Percentiles rank a stretch among this genome's conserved stretches.
phyloP scores from a whole-genome alignment of 371 early-diverging fungal genomes.

The Mucor velutinosus region DNA sequence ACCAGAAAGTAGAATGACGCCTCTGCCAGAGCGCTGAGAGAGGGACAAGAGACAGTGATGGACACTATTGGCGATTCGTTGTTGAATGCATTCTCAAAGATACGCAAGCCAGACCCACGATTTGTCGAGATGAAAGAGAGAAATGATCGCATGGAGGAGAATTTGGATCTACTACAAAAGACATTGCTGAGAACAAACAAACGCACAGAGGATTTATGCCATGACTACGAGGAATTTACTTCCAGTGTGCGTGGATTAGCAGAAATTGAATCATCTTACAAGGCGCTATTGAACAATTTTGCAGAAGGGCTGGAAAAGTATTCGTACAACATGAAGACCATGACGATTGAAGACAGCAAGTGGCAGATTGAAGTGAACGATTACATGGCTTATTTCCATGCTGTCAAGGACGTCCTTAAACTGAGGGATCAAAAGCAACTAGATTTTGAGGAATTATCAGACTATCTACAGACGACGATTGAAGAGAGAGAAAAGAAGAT shows the following conservation, averaged over 20 bases:
- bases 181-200: constrained; percentile 76
- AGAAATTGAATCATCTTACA: constrained; percentile 82
- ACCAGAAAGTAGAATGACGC: constrained; percentile 50
- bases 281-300: constrained; percentile 64
- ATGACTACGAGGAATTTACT: constrained; percentile 82
- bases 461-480: constrained; percentile 68
- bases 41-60: constrained; percentile 71
- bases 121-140: constrained; percentile 83
- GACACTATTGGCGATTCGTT: constrained; percentile 90
- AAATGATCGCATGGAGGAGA: constrained; percentile 82
- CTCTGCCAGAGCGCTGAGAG: constrained; percentile 45
- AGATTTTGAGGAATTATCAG: constrained; percentile 87
- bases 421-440: constrained; percentile 92
- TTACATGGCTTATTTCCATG: constrained; percentile 84
- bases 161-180: constrained; percentile 77
- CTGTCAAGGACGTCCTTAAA: constrained; percentile 82
- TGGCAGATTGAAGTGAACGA: constrained; percentile 83
- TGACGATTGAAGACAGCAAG: constrained; percentile 63
- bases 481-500: constrained; percentile 64
- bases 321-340: constrained; percentile 60
- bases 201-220: constrained; percentile 75
- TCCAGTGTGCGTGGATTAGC: constrained; percentile 72
- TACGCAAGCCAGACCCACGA: constrained; percentile 83
- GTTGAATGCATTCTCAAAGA: constrained; percentile 89
- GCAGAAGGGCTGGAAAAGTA: constrained; percentile 65